Percentiles rank a stretch among this genome's conserved stretches.
phyloP scores from a whole-genome alignment of 208 protist species.

The Trypanosomatidae sp. region DNA sequence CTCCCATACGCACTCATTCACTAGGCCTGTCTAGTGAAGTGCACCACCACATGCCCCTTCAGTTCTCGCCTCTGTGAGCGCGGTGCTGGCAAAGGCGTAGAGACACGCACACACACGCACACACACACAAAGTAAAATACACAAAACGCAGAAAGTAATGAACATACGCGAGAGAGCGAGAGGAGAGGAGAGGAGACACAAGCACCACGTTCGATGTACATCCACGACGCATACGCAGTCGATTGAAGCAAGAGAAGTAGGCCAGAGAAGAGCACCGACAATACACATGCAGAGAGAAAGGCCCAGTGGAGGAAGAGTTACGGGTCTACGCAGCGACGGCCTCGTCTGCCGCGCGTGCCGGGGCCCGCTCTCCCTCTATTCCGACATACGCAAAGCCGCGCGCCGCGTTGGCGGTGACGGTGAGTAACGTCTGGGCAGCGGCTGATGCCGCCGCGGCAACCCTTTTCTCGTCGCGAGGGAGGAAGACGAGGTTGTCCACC shows the following conservation, averaged over 20 bases:
- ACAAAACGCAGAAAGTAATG: no score
- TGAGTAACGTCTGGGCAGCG: slow-evolving; percentile 16
- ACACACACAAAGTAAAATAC: neutral
- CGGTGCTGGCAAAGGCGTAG: neutral
- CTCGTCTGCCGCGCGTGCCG: slow-evolving; percentile 5
- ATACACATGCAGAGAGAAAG: neutral
- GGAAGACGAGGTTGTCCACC: slow-evolving; percentile 77
- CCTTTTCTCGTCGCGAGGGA: slow-evolving; percentile 26
- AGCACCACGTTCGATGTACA: slow-evolving; percentile 2
- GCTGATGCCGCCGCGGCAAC: slow-evolving; percentile 8
- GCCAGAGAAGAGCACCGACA: neutral
- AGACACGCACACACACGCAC: neutral
- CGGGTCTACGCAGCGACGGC: neutral
- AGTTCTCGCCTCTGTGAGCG: neutral
- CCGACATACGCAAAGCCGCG: slow-evolving; percentile 40
- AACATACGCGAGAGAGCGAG: no score
- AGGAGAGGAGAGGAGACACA: neutral
- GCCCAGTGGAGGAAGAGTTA: neutral
- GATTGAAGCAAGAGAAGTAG: neutral
- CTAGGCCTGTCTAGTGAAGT: neutral
- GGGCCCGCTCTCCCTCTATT: slow-evolving; percentile 34
- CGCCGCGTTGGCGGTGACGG: slow-evolving; percentile 9
- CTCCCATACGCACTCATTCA: neutral
- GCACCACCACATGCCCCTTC: neutral
- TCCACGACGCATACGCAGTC: neutral